Conservation (phyloP, 2,329 filamentous ascomycete genomes). For the Sclerotinia sclerotiorum region DNA sequence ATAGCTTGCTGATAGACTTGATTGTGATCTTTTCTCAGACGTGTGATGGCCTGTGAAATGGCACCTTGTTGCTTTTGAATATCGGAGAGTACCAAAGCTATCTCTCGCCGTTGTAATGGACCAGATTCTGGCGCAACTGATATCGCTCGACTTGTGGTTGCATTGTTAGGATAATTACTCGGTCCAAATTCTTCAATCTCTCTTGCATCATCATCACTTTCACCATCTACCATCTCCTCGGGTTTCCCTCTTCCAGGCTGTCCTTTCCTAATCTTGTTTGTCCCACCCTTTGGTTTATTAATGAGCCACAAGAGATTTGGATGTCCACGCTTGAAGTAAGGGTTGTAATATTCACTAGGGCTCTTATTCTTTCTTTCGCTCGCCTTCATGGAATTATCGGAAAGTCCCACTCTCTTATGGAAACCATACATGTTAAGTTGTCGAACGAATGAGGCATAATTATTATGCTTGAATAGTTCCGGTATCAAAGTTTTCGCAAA, state of each 20-base stretch:
- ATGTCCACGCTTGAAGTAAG: slow-evolving; percentile 90
- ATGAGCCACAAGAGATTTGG: slow-evolving; percentile 94
- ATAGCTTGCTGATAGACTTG: slow-evolving; percentile 85
- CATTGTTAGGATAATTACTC: slow-evolving; percentile 39
- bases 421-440: slow-evolving; percentile 68
- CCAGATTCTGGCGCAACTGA: slow-evolving; percentile 43
- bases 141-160: slow-evolving; percentile 46
- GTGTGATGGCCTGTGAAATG: slow-evolving; percentile 79
- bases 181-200: slow-evolving; percentile 42
- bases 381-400: slow-evolving; percentile 96
- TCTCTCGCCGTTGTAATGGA: slow-evolving; percentile 66
- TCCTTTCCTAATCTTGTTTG: slow-evolving; percentile 54
- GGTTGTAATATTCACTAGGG: slow-evolving; percentile 96
- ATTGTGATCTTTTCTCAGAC: slow-evolving; percentile 81
- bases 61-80: slow-evolving; percentile 83
- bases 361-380: slow-evolving; percentile 97
- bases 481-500: slow-evolving; percentile 73
- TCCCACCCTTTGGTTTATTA: slow-evolving; percentile 83
- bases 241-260: slow-evolving; percentile 51
- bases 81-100: slow-evolving; percentile 73
- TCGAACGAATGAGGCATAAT: slow-evolving; percentile 74
- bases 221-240: slow-evolving; percentile 63
- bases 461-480: slow-evolving; percentile 77
- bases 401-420: slow-evolving; percentile 76
- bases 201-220: slow-evolving; percentile 67